Percentiles rank a stretch among this genome's conserved stretches.
Conservation (phyloP, 371 early-diverging fungal species). For the Circinella minor region DNA sequence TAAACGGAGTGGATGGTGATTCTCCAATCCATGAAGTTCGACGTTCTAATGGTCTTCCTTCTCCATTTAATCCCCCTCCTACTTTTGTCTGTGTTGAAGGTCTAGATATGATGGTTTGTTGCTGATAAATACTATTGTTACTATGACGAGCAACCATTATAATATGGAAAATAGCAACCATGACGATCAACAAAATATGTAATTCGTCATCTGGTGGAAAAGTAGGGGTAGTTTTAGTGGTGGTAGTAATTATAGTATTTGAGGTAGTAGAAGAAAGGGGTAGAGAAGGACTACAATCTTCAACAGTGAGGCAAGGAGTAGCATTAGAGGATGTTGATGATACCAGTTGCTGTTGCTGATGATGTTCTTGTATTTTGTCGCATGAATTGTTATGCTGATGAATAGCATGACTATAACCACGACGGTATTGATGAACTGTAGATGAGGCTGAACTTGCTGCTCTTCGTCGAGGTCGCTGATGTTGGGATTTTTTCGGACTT, state of each 20-base stretch:
- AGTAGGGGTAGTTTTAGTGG: background rate
- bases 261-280: background rate
- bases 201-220: background rate
- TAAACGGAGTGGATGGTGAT: constrained; percentile 14
- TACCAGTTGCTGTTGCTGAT: background rate
- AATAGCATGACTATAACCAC: background rate
- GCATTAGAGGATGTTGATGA: background rate
- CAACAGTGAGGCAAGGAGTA: background rate
- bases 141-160: background rate
- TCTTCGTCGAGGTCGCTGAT: constrained; percentile 1
- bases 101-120: background rate
- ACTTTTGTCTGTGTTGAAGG: background rate
- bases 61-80: no score
- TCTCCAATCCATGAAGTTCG: constrained; percentile 1
- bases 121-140: background rate
- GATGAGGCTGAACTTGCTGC: constrained; percentile 1
- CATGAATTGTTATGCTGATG: background rate
- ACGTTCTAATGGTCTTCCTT: background rate
- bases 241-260: background rate
- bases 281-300: background rate
- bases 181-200: background rate
- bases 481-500: background rate
- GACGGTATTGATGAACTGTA: background rate
- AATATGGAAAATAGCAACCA: background rate
- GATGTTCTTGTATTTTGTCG: background rate